Evolutionary conservation across 1,139 yeast species (phyloP).

Genomic region (Candida anutae): DNA sequence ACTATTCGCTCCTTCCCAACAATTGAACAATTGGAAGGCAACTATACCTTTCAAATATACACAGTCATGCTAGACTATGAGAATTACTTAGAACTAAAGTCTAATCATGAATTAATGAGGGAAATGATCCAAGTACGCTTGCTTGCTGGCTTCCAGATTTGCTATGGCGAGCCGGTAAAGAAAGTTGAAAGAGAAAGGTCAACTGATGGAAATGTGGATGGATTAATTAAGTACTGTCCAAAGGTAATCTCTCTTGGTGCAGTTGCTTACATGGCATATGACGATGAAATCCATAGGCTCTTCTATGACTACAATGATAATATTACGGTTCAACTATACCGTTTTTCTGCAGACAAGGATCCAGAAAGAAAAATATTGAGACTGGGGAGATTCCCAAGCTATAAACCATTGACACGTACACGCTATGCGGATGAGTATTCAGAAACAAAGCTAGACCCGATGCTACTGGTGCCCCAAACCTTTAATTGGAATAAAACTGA

Average conservation of each 20-base stretch:
- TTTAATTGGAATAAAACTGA: constrained; percentile 91
- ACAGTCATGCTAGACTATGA: constrained; percentile 54
- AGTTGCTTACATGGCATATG: constrained; percentile 65
- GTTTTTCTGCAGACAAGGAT: constrained; percentile 13
- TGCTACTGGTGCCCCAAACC: constrained; percentile 43
- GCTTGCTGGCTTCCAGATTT: constrained; percentile 84
- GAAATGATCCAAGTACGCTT: constrained; percentile 84
- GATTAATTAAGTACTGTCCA: constrained; percentile 36
- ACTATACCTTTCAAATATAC: constrained; percentile 58
- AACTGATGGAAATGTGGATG: constrained; percentile 48
- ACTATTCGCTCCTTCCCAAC: constrained; percentile 74
- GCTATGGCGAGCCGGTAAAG: constrained; percentile 60
- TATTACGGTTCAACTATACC: constrained; percentile 71
- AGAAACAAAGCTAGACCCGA: constrained; percentile 50
- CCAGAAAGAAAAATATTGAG: constrained; percentile 2
- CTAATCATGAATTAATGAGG: constrained; percentile 59
- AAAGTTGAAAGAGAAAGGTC: constrained; percentile 56
- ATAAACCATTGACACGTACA: constrained; percentile 62
- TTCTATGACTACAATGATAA: constrained; percentile 62
- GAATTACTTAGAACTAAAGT: constrained; percentile 41
- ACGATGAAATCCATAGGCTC: constrained; percentile 79
- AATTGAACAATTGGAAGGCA: constrained; percentile 51
- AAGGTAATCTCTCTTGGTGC: constrained; percentile 37
- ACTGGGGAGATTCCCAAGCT: constrained; percentile 14
- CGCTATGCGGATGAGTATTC: constrained; percentile 65